phyloP scores from a whole-genome alignment of 176 grass and related monocot species.

The Paspalum vaginatum region DNA sequence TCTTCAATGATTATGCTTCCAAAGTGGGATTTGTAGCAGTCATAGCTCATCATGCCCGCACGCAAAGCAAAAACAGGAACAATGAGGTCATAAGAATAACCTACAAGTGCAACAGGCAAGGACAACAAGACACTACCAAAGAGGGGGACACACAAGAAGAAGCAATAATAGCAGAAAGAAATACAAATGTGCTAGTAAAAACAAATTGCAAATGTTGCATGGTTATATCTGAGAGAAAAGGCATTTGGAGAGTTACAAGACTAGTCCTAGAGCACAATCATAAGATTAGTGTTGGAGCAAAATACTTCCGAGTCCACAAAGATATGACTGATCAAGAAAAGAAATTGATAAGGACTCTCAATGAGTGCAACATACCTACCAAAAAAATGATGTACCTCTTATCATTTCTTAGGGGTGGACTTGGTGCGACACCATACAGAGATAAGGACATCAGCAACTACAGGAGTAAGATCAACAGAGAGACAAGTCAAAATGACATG shows the following conservation, averaged over 20 bases:
- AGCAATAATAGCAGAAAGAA: neutral
- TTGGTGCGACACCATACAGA: neutral
- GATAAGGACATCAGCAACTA: neutral
- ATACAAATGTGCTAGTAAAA: neutral
- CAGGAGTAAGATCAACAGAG: neutral
- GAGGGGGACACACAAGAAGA: neutral
- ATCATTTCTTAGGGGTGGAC: neutral
- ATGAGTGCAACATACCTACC: neutral
- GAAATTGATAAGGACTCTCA: neutral
- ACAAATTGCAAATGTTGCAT: neutral
- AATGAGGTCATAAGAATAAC: neutral
- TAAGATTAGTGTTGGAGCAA: neutral
- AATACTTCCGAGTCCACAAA: neutral
- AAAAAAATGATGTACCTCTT: neutral
- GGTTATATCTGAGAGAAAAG: neutral
- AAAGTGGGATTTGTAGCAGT: neutral
- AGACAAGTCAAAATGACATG: neutral
- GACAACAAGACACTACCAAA: neutral
- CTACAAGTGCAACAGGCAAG: neutral
- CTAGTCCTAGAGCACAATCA: neutral
- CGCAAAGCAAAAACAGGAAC: neutral
- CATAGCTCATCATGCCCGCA: neutral
- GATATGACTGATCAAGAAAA: neutral
- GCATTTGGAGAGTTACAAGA: neutral
- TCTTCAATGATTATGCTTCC: neutral